Evolutionary conservation across 805 yeast genomes (phyloP), one percentile per base, ranked within the genome.

Genomic region (Kluyveromyces dobzhanskii): DNA sequence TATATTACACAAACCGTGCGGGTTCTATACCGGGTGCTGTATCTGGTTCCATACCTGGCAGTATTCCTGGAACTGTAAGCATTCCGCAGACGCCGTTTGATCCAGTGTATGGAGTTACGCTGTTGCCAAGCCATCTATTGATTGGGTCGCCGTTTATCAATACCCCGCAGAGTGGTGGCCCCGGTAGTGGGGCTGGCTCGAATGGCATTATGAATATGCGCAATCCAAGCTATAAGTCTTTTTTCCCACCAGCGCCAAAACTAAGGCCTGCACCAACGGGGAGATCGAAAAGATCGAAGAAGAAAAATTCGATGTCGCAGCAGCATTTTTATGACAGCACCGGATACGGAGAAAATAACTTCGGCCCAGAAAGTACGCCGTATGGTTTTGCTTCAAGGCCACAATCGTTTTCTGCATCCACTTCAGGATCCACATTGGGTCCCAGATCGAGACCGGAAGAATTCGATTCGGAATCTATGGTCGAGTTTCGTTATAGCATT

Each of bases 41-140:
- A 12, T 12, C 27, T 9, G 11, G 12, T n/a, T 27, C 13, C 11
- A 14, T 27, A 14, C 50, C 52, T n/a, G 34, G 43, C 10, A 45
- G 45, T 3, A 34, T 34, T 10, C 29, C 29, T 7, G 29, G 29
- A 16, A 24, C 17, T 11, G 21, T 26, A 10, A 47, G 48, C 28
- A 52, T 52, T 2, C 59, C 65, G 9, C 76, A 77, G 29, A 70
- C 80, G 2, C 84, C 85, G 1, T 68, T 77, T 48, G 85, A 79
- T 51, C 55, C 71, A 41, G 61, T 71, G 3, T 78, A 77, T 49
- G 78, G 81, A 7, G 71, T 75, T 4, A 71, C 79, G 11, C 67
- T 79, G 66, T 59, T 80, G 14, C 87, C 87, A 1, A 63, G 79
- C 13, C 81, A 78, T 48, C 57, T 80, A 37, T 59, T 80, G 35